Base-by-base conservation (phyloP, 2,329 filamentous ascomycete species). In the Scedosporium boydii region DNA sequence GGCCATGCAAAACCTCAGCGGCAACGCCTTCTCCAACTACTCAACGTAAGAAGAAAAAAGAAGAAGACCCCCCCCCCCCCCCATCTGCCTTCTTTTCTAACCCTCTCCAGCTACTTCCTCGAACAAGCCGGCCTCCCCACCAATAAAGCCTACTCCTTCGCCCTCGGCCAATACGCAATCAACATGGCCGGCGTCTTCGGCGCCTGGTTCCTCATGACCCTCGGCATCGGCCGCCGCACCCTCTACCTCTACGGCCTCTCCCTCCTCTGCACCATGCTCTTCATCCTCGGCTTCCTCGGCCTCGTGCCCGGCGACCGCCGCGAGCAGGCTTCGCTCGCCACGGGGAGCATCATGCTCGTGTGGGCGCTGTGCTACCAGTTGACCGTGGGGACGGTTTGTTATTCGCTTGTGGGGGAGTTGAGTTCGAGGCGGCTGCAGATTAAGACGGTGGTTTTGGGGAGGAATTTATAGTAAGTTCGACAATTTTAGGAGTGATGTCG, bases 391-490 rank as follows among this genome's bases (percentile, higher is more conserved):
- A 63, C 92, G 0, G 91, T 96, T 6, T 91, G 89, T 74, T 96
- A 96, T 76, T 95, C 91, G 0, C 83, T 96, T 10, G 92, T 96
- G 4, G 85, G 89, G 1, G 92, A 96, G 73, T 76, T 96, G 23
- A 92, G 91, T 0, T 91, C 91, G 0, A 85, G 90, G 14, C 84
- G 92, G 1, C 77, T 85, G 44, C 79, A 81, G 64, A 75, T 78
- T 34, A 83, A 84, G 72, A 82, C 81, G 1, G 79, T 84, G 12
- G 80, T 82, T 2, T 71, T 85, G 58, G 78, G 89, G 1, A 88
- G 92, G 62, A 90, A 91, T 68, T 77, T 91, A 56, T 90, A 89
- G 81, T 83, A 73, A 74, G 81, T 76, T 29, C n/a, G n/a, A n/a
- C n/a, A n/a, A n/a, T n/a, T n/a, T n/a, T n/a, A n/a, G n/a, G n/a